Conservation (phyloP, 768 basidiomycete species). For the Pisolithus albus region DNA sequence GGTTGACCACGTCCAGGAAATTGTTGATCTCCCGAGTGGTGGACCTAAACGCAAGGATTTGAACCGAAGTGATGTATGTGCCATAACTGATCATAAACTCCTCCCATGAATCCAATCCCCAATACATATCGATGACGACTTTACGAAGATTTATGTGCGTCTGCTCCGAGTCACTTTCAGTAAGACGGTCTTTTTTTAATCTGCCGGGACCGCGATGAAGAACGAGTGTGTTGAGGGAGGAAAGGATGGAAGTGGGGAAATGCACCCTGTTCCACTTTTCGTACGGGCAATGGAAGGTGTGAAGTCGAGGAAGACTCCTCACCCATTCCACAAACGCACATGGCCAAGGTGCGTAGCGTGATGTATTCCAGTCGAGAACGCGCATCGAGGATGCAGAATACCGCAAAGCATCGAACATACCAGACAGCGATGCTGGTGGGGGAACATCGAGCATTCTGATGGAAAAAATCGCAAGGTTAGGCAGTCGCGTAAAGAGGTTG, state of each 20-base stretch:
- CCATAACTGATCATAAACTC: slow-evolving; percentile 10
- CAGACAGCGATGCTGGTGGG: background rate
- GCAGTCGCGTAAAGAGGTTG: slow-evolving; percentile 11
- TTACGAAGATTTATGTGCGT: slow-evolving; percentile 10
- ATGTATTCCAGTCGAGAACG: slow-evolving; percentile 14
- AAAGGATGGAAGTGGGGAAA: slow-evolving; percentile 1
- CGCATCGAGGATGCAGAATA: slow-evolving; percentile 11
- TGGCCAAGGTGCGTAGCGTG: background rate
- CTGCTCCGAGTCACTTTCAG: background rate
- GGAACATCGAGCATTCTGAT: slow-evolving; percentile 2
- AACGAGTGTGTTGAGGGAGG: slow-evolving; percentile 13
- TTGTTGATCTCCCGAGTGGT: background rate
- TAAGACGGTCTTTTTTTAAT: too few species aligned
- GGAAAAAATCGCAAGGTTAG: slow-evolving; percentile 16
- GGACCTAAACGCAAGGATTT: background rate
- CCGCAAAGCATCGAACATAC: slow-evolving; percentile 13
- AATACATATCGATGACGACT: slow-evolving; percentile 11
- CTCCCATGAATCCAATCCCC: slow-evolving; percentile 2
- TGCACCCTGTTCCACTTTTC: background rate
- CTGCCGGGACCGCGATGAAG: background rate
- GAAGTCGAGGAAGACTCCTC: slow-evolving; percentile 9
- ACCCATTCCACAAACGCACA: slow-evolving; percentile 3
- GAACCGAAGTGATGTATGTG: slow-evolving; percentile 13
- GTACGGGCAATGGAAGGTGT: background rate
- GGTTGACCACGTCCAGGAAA: slow-evolving; percentile 6